Base-by-base conservation (phyloP, 768 basidiomycete genomes). In the Plicaturopsis crispa region DNA sequence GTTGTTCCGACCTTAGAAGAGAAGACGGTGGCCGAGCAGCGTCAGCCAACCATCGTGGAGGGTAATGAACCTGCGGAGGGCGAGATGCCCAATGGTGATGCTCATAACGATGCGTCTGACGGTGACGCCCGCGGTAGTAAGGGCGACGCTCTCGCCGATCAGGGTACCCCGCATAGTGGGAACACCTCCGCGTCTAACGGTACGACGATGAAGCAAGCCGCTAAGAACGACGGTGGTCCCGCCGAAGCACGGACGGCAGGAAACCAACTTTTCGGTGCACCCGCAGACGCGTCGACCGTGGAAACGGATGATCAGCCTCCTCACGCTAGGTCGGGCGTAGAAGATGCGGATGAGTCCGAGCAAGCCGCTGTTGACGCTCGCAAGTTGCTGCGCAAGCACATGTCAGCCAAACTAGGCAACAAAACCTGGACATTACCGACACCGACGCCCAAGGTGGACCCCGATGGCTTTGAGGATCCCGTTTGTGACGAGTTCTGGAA, bases 401-500 rank as follows among this genome's bases (percentile, higher is more conserved):
- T 75, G 13, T 57, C 54, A 8, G 65, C 67, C 24, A 80, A 77
- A 48, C 57, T 69, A 3, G 68, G 69, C 13, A 64, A 61, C 28
- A 77, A 73, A 42, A 58, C 66, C 6, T 84, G 79, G 78, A 70
- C 70, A 24, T 59, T 86, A 39, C 78, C 78, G 1, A 78, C 74
- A 0, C 67, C 72, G 2, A 73, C 75, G n/a, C 90, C 90, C 4
- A 61, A 68, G 23, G 73, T 94, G 28, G 79, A 85, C 45, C 74
- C 83, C 1, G 60, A 85, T 41, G 78, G 73, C 22, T 92, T 99
- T 45, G 82, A 85, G 42, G 94, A 99, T 57, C 94, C 94, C 10
- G 69, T 98, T 26, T 73, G 67, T 47, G 89, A 93, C 42, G 62
- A 58, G 32, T 98, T 98, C 56, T 97, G 89, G 90, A 84, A 84